phyloP scores from a whole-genome alignment of 1,284 basidiomycete species.

The Cryptococcus sp. region DNA sequence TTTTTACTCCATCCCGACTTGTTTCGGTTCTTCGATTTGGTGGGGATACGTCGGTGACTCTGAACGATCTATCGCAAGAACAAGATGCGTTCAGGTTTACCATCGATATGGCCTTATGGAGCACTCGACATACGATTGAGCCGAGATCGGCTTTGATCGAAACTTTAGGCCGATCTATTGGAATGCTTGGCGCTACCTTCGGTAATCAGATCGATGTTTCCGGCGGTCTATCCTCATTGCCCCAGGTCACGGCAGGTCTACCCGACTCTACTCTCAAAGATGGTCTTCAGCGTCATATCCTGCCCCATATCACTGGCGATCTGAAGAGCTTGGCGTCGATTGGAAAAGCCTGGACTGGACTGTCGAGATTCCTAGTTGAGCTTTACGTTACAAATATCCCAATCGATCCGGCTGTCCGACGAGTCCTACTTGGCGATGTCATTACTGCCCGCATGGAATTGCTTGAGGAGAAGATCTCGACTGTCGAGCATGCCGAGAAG shows the following conservation, averaged over 20 bases:
- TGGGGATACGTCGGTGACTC: constrained; percentile 14
- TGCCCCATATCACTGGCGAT: too few relatives aligned
- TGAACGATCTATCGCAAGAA: constrained; percentile 30
- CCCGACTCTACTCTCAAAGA: too few relatives aligned
- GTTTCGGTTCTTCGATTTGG: constrained; percentile 24
- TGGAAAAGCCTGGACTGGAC: constrained; percentile 58
- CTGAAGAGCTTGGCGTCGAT: too few relatives aligned
- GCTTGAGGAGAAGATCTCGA: constrained; percentile 56
- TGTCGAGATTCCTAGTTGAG: constrained; percentile 50
- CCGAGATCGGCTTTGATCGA: too few relatives aligned
- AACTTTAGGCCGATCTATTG: too few relatives aligned
- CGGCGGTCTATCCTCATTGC: too few relatives aligned
- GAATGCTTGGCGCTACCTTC: too few relatives aligned
- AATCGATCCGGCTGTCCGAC: constrained; percentile 76
- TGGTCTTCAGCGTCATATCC: too few relatives aligned
- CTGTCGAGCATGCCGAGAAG: constrained; percentile 60
- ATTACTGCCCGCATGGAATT: constrained; percentile 52
- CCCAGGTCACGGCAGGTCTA: not conserved
- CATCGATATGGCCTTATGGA: constrained; percentile 21
- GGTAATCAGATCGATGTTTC: too few relatives aligned
- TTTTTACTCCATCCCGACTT: constrained; percentile 31
- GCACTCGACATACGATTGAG: constrained; percentile 7
- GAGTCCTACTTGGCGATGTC: constrained; percentile 56
- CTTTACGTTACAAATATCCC: constrained; percentile 82
- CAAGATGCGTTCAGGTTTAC: constrained; percentile 31